Percentiles rank a stretch among this genome's conserved stretches.
phyloP scores from a whole-genome alignment of 257 asterid species.

The Plantago ovata region DNA sequence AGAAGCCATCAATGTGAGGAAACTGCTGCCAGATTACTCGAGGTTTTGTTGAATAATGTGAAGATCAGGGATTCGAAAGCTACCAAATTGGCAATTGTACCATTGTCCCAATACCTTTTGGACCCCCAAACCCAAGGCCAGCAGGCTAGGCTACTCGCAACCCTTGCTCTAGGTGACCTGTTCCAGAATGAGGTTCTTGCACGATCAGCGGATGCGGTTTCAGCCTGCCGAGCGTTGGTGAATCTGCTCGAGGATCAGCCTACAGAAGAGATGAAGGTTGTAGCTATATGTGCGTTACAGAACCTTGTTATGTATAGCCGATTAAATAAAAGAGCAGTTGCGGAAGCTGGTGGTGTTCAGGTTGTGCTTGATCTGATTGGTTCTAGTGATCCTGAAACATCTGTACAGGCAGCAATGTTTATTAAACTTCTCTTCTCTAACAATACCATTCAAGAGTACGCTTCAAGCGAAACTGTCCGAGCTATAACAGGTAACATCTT shows the following conservation, averaged over 20 bases:
- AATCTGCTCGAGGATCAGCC: conserved; percentile 99
- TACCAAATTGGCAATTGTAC: conserved; percentile 87
- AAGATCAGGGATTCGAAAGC: conserved; percentile 90
- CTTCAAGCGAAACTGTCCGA: conserved; percentile 98
- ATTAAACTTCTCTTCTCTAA: conserved; percentile 89
- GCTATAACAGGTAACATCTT: conserved; percentile 80
- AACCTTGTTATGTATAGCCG: conserved; percentile 95
- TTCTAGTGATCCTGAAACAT: conserved; percentile 89
- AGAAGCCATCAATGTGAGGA: conserved; percentile 93
- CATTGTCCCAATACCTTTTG: conserved; percentile 91
- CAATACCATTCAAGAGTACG: conserved; percentile 95
- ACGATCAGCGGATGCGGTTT: conserved; percentile 84
- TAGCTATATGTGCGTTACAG: conserved; percentile 92
- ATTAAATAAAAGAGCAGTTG: conserved; percentile 95
- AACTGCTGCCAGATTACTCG: conserved; percentile 92
- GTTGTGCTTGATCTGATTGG: conserved; percentile 94
- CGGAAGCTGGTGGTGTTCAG: conserved; percentile 99
- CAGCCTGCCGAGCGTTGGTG: conserved; percentile 96
- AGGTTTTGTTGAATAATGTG: conserved; percentile 83
- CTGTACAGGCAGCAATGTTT: conserved; percentile 98
- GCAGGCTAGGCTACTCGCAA: conserved; percentile 90
- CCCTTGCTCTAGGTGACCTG: conserved; percentile 95
- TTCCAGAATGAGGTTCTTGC: conserved; percentile 97
- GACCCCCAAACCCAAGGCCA: conserved; percentile 99
- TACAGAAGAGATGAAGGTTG: conserved; percentile 98